Conservation (phyloP, 768 basidiomycete genomes). For the Kwoniella europaea region DNA sequence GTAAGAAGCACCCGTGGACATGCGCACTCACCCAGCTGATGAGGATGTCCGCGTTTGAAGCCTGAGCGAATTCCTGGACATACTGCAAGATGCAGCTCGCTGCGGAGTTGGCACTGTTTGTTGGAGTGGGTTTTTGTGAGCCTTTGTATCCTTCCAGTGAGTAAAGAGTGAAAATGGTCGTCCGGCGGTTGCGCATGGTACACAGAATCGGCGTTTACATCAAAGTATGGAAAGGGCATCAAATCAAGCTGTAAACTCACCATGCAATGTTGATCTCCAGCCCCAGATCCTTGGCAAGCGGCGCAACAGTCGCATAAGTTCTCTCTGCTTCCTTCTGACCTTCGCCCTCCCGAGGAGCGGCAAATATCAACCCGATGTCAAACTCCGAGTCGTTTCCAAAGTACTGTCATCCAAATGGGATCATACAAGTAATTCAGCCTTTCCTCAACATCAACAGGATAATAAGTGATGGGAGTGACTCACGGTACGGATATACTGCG, state of each 20-base stretch:
- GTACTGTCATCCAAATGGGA: constrained; percentile 14
- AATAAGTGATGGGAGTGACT: background rate
- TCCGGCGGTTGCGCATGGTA: background rate
- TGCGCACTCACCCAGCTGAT: constrained; percentile 32
- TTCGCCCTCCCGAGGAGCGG: constrained; percentile 30
- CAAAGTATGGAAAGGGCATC: too few relatives aligned
- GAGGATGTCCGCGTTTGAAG: constrained; percentile 27
- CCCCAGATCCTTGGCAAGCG: constrained; percentile 31
- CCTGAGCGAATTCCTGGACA: constrained; percentile 23
- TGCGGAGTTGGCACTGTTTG: constrained; percentile 27
- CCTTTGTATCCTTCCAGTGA: too few relatives aligned
- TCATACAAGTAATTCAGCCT: background rate
- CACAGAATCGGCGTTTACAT: too few relatives aligned
- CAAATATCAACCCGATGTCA: constrained; percentile 39
- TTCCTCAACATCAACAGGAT: too few relatives aligned
- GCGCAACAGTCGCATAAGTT: constrained; percentile 41
- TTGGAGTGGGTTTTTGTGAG: too few relatives aligned
- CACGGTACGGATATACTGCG: constrained; percentile 34
- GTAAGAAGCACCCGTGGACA: background rate
- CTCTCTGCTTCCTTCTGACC: constrained; percentile 28
- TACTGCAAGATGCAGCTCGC: constrained; percentile 22
- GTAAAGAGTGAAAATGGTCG: too few relatives aligned
- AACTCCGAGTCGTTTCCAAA: constrained; percentile 38
- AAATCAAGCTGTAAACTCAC: constrained; percentile 19
- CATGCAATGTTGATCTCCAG: constrained; percentile 31